Base-by-base conservation (phyloP, 2,329 filamentous ascomycete genomes). In the Colletotrichum orchidophilum region DNA sequence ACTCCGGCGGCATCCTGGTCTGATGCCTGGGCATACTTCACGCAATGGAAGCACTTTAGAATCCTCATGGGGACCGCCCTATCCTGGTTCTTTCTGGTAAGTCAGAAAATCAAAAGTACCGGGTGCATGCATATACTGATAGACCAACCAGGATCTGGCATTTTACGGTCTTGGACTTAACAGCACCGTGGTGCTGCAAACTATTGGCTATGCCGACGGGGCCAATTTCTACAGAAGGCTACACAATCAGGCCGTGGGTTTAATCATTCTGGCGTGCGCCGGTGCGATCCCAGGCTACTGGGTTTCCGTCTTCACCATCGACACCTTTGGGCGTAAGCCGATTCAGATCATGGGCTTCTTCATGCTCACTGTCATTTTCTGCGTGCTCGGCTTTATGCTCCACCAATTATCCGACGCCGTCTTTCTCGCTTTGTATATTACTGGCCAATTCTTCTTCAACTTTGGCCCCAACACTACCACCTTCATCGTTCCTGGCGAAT, bases 251-350 rank as follows among this genome's bases (percentile, higher is more conserved):
- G 92, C 93, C 9, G 87, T 94, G 1, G 94, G 93, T 7, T 94
- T 94, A 79, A 87, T 96, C 66, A 94, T 96, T 72, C 82, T 96
- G 33, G 88, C 93, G 70, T 93, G 92, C 75, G 93, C 93, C 6
- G 93, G 93, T 46, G 91, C 93, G 15, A 89, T 96, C 5, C 93
- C 93, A 0, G 94, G 94, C 13, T 96, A 95, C 82, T 95, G 92
- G 92, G 87, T 92, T 11, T 93, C 92, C 1, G 88, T 95, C 31
- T 85, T 92, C 13, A 90, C 89, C 1, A 89, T 95, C 71, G 94
- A 96, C 80, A 94, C 88, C 1, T 75, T 95, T 18, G 94, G 94
- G 11, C 92, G 94, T 71, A 95, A 94, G 80, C 87, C 93, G 1
- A 91, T 96, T 29, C 94, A 94, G 79, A 79, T 93, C 2, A 77